phyloP scores from a whole-genome alignment of 163 green algal species.

The Chloromonas sp. region DNA sequence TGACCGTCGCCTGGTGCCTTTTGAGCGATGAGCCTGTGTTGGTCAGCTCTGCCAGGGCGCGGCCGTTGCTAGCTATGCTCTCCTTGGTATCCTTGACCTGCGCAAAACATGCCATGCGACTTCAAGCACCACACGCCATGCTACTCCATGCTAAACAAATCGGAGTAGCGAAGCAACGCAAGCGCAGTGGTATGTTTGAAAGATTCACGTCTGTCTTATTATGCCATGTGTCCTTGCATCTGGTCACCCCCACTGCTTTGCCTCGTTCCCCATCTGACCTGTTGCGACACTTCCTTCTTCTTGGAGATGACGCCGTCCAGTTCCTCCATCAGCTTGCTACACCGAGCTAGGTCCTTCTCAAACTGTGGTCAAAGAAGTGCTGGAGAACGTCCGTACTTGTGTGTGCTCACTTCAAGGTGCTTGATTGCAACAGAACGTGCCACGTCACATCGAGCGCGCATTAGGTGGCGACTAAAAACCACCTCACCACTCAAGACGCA shows the following conservation, averaged over 20 bases:
- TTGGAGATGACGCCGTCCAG: conserved; percentile 52
- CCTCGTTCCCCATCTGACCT: conserved; percentile 8
- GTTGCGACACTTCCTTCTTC: conserved; percentile 63
- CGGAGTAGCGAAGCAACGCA: not conserved
- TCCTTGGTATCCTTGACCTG: conserved; percentile 58
- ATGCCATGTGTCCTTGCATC: not conserved
- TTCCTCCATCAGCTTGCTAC: conserved; percentile 56
- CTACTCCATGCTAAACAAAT: not conserved
- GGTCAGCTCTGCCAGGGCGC: conserved; percentile 46
- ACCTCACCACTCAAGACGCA: no score
- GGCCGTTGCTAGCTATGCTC: conserved; percentile 51
- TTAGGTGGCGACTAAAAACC: not conserved
- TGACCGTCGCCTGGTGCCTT: conserved; percentile 61
- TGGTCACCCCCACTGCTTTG: not conserved
- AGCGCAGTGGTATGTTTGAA: not conserved
- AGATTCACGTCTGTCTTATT: not conserved
- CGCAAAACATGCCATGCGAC: not conserved
- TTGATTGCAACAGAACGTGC: not conserved
- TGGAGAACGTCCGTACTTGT: not conserved
- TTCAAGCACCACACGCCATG: not conserved
- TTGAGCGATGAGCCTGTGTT: conserved; percentile 34
- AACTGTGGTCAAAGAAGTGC: conserved; percentile 22
- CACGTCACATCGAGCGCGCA: not conserved
- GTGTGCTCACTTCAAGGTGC: not conserved
- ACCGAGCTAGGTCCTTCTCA: conserved; percentile 52